Base-by-base conservation (phyloP, 345 rosid genomes). In the Kandelia obovata region DNA sequence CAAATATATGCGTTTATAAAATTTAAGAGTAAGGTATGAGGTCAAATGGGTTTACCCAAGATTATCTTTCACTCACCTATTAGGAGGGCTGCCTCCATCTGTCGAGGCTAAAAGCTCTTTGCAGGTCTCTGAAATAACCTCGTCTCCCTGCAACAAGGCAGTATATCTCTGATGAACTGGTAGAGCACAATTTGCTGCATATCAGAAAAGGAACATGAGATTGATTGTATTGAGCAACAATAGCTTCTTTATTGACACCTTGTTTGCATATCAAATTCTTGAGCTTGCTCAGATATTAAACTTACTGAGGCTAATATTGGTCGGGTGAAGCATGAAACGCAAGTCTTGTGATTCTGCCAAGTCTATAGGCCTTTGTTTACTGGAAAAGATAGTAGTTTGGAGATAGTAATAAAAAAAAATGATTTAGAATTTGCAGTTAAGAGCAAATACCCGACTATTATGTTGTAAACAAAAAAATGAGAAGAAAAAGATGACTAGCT, bases 341-440 rank as follows among this genome's bases (percentile, higher is more conserved):
- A 89, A 85, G 61, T 92, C 97, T 77, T 89, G 94, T 10, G 97
- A 88, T 78, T 81, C 83, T 53, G 97, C 86, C 77, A 88, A 77
- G 78, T 92, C 94, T 61, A 92, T 72, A 37, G 96, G 90, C 83
- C 96, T 85, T 76, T 92, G 89, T 72, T 78, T 86, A 5, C 97
- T 92, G 84, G 58, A 25, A 67, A 78, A 52, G 53, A 66, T 16
- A 58, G 61, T 28, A 58, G 69, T 70, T 63, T 30, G 69, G 37
- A 65, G 53, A 69, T 37, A 56, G 37, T 63, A 53, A 65, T 51
- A 5, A 69, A 51, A 35, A 35, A 34, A 34, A 43, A 63, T 53
- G 62, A 61, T 53, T 74, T 37, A 75, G 71, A 73, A 75, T 68
- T 61, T 31, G 17, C 23, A 59, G 57, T 30, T 68, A 46, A 61